phyloP scores from a whole-genome alignment of 495 filamentous ascomycete species.

The Cenococcum geophilum region DNA sequence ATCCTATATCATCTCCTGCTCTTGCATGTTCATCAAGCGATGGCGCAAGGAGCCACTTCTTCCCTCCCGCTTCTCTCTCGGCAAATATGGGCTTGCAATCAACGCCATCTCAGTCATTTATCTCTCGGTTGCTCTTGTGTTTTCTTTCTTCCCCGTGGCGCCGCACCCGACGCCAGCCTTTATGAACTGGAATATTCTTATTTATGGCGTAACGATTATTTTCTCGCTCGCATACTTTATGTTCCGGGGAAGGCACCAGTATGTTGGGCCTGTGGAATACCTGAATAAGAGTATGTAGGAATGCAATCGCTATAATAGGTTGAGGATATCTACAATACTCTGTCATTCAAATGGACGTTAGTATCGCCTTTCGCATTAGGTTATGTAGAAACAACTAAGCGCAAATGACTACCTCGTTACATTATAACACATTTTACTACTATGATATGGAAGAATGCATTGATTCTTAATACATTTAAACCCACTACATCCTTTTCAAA shows the following conservation, averaged over 20 bases:
- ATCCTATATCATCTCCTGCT: slow-evolving; percentile 17
- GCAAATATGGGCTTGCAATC: slow-evolving; percentile 21
- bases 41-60: slow-evolving; percentile 20
- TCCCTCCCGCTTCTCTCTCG: slow-evolving; percentile 23
- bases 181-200: slow-evolving; percentile 35
- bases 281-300: slow-evolving; percentile 25
- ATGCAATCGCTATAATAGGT: no score
- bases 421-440: no score
- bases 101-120: slow-evolving; percentile 29
- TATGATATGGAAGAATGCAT: no score
- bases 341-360: no score
- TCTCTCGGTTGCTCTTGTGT: slow-evolving; percentile 24
- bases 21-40: slow-evolving; percentile 18
- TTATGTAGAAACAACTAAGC: no score
- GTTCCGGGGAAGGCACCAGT: slow-evolving; percentile 25
- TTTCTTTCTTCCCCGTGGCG: slow-evolving; percentile 29
- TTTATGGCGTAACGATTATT: slow-evolving; percentile 29
- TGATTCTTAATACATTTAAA: no score
- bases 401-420: no score
- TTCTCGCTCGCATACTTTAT: slow-evolving; percentile 29
- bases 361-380: no score
- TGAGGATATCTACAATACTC: no score
- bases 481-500: no score
- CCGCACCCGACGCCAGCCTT: slow-evolving; percentile 18
- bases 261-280: slow-evolving; percentile 35